phyloP scores from a whole-genome alignment of 306 rosid species.

The Rubus parviflorus region DNA sequence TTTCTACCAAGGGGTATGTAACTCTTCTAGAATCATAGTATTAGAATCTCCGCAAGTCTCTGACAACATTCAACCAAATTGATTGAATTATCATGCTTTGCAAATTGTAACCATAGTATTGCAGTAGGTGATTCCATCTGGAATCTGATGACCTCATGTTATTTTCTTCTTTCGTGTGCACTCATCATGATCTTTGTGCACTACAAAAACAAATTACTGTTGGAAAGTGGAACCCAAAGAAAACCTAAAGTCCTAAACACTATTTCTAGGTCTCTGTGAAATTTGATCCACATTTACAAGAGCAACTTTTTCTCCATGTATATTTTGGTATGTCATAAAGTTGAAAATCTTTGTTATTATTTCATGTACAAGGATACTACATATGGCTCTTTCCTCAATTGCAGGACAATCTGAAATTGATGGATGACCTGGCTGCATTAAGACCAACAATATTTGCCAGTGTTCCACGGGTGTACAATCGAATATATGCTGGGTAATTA shows the following conservation, averaged over 20 bases:
- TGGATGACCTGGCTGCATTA: no score
- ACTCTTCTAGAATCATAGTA: no score
- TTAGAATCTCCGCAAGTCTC: not conserved
- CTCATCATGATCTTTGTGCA: not conserved
- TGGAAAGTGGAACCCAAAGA: not conserved
- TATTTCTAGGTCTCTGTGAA: not conserved
- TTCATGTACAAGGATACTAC: conserved; percentile 22
- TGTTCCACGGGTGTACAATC: no score
- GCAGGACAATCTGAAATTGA: no score
- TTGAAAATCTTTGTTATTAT: conserved; percentile 3
- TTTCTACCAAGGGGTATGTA: no score
- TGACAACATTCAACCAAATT: no score
- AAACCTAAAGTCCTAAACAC: not conserved
- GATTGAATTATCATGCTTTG: not conserved
- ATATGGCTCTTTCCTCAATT: not conserved
- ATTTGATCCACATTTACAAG: not conserved
- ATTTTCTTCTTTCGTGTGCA: not conserved
- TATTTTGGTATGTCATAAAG: not conserved
- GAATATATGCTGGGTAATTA: no score
- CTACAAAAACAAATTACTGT: not conserved
- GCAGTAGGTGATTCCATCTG: not conserved
- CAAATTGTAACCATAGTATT: not conserved
- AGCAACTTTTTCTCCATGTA: not conserved
- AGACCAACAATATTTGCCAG: no score
- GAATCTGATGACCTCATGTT: not conserved